Evolutionary conservation across 1,139 yeast species (phyloP).

Genomic region (Kurtzmaniella quercitrusa): DNA sequence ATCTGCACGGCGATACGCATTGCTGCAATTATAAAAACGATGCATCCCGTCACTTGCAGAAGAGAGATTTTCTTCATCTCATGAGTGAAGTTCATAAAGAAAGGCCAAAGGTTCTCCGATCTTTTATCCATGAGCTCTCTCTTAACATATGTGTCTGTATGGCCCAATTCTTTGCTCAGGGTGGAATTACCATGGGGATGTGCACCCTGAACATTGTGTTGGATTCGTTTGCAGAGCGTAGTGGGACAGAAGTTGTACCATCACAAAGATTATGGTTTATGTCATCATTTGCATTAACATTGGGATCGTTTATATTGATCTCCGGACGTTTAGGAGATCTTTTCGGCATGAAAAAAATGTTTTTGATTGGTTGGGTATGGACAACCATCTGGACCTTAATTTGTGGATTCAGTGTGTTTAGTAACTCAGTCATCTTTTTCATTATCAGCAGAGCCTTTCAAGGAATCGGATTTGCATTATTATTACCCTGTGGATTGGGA

Average conservation of each 20-base stretch:
- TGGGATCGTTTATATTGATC: conserved; percentile 51
- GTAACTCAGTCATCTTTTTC: conserved; percentile 41
- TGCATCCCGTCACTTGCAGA: neutral
- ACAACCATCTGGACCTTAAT: conserved; percentile 40
- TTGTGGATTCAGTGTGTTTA: conserved; percentile 45
- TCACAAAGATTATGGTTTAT: conserved; percentile 47
- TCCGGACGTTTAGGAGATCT: conserved; percentile 54
- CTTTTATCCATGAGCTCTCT: conserved; percentile 25
- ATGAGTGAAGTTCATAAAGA: neutral
- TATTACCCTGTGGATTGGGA: conserved; percentile 52
- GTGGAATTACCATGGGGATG: conserved; percentile 35
- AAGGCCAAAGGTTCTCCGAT: conserved; percentile 5
- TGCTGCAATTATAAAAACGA: neutral
- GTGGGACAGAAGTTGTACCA: conserved; percentile 12
- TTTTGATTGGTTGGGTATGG: conserved; percentile 45
- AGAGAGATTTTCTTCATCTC: neutral
- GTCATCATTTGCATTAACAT: conserved; percentile 54
- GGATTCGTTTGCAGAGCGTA: conserved; percentile 20
- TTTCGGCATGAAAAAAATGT: conserved; percentile 43
- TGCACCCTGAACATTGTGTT: conserved; percentile 37
- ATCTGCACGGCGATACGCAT: conserved; percentile 1
- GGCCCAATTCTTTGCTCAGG: conserved; percentile 40
- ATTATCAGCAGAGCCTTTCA: conserved; percentile 51
- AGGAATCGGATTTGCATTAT: conserved; percentile 52
- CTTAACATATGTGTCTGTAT: conserved; percentile 31